Evolutionary conservation across 495 filamentous ascomycete genomes (phyloP), one percentile per base, ranked within the genome.

Genomic region (Margaritispora aquatica): DNA sequence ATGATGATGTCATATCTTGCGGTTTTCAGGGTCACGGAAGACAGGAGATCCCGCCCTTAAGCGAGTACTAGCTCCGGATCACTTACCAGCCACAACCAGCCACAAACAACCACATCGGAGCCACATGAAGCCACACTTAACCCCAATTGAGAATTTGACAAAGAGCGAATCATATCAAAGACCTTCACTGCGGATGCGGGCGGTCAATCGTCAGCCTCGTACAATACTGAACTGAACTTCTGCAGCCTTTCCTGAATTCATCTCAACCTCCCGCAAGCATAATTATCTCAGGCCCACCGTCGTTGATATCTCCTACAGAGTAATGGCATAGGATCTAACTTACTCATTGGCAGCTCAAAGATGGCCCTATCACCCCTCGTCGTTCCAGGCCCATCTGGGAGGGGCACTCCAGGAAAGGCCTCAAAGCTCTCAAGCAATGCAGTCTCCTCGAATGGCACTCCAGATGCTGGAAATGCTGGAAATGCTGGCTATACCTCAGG

Each of bases 291-390:
- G n/a, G n/a, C n/a, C n/a, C n/a, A n/a, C n/a, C n/a, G n/a, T n/a
- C n/a, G n/a, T n/a, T n/a, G n/a, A n/a, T n/a, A n/a, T n/a, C n/a
- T n/a, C n/a, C n/a, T n/a, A 13, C 29, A 5, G 29, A 34, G 29
- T 34, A 34, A 51, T 58, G 46, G 17, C 55, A 51, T 51, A 51
- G 24, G 20, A 1, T 23, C 26, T 22, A 20, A 9, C 27, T 31
- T 13, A 15, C 8, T 17, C 10, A 8, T n/a, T 9, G 26, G 47
- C 26, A 5, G 23, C 41, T 26, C 22, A 57, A 63, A 36, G 5
- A 67, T 67, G 65, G 65, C 65, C 7, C 47, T 54, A 34, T 67
- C 65, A 26, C 65, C 65, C n/a, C 57, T 63, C 46, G 51, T 66
- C 44, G 55, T 63, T 19, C 64, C 64, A 24, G 53, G 54, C 22